Conservation (phyloP, 1,139 yeast genomes). For the Candida gigantensis region DNA sequence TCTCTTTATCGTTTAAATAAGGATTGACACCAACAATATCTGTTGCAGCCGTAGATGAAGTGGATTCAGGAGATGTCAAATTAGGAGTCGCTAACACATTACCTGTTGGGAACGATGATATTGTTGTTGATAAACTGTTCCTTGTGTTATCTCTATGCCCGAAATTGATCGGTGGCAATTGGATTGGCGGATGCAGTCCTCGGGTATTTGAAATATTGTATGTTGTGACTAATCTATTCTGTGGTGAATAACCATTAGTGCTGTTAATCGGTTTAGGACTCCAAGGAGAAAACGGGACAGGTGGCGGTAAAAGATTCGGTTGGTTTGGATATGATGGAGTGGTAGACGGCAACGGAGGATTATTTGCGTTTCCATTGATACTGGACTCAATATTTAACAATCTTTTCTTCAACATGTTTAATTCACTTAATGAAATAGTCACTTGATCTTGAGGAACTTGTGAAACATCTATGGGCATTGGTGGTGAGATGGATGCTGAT, state of each 20-base stretch:
- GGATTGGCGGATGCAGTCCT: slow-evolving; percentile 11
- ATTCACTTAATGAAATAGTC: slow-evolving; percentile 21
- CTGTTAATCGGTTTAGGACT: slow-evolving; percentile 1
- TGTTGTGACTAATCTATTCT: slow-evolving; percentile 10
- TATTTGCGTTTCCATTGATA: background rate
- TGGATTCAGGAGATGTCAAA: slow-evolving; percentile 2
- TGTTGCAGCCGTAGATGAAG: background rate
- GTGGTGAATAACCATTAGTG: background rate
- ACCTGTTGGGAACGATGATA: background rate
- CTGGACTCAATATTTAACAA: slow-evolving; percentile 24
- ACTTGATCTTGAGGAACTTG: slow-evolving; percentile 12
- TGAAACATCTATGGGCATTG: background rate
- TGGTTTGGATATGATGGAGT: slow-evolving; percentile 6
- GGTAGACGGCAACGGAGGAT: background rate
- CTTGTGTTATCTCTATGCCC: slow-evolving; percentile 3
- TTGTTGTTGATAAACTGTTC: background rate
- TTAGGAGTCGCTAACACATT: background rate
- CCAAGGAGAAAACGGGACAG: slow-evolving; percentile 7
- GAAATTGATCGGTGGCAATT: slow-evolving; percentile 17
- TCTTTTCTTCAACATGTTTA: slow-evolving; percentile 27
- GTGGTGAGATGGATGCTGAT: background rate
- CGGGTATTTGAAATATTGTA: slow-evolving; percentile 13
- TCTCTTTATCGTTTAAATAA: slow-evolving; percentile 23
- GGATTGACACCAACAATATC: slow-evolving; percentile 25
- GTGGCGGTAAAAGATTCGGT: slow-evolving; percentile 7